Base-by-base conservation (phyloP, 2,329 filamentous ascomycete species). In the Xylaria sp. region DNA sequence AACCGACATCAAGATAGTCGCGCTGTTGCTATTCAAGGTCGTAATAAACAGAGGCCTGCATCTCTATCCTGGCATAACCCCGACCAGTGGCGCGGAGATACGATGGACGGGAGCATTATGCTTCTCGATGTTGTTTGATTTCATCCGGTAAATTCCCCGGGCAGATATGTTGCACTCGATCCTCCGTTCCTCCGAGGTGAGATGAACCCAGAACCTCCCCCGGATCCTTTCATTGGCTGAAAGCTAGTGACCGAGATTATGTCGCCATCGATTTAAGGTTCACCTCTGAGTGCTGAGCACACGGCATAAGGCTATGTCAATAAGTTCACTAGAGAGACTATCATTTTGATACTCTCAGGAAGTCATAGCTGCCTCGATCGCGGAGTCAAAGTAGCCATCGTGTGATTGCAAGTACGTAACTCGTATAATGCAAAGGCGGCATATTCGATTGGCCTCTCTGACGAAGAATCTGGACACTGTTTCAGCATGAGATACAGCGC, bases 1-100 rank as follows among this genome's bases (percentile, higher is more conserved):
- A 13, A 63, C 59, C 4, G 70, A 75, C 38, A 56, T 69, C 28
- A 51, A 23, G 11, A 13, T 31, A 49, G 13, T 42, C 7, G 48
- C 26, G 28, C 17, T 48, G 10, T 15, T 6, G 28, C 46, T 26
- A 15, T 38, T 31, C 7, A 33, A 26, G 7, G 28, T 46, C 13
- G 23, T 15, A 17, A 54, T 59, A 36, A 59, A 42, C 20, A 46
- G 53, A 20, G 48, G 28, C 20, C 40, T 54, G 9, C 31, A 36
- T 60, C 20, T 31, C 40, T 56, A 58, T 53, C 59, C 44, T 44
- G 46, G 36, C 26, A 44, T 51, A 17, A 17, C 36, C 33, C 54
- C 33, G 33, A 23, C 15, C 31, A n/a, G 26, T 9, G 28, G 56
- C 15, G 33, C 49, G 51, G 53, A 36, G 54, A 66, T 49, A 42